Evolutionary conservation across 2,329 filamentous ascomycete species (phyloP).

Genomic region (Fusarium sp.): DNA sequence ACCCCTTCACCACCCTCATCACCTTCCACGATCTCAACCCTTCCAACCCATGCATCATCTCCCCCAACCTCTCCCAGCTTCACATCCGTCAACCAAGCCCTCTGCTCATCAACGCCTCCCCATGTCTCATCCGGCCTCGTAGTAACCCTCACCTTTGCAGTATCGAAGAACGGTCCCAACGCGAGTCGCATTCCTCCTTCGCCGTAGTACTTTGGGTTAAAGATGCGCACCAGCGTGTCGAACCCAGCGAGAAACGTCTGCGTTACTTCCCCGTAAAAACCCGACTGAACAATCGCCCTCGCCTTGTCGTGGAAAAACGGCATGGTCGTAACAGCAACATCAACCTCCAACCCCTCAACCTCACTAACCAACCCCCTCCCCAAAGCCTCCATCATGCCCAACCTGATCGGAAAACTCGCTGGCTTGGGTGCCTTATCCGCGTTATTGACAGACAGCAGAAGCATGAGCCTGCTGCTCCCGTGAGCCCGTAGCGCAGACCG

Average conservation of each 20-base stretch:
- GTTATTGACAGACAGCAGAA: constrained; percentile 73
- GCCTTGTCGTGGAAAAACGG: constrained; percentile 83
- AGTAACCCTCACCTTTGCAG: constrained; percentile 72
- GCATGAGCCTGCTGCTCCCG: constrained; percentile 56
- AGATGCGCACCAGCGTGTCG: constrained; percentile 80
- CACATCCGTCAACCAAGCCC: constrained; percentile 62
- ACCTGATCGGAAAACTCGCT: constrained; percentile 73
- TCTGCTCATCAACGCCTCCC: constrained; percentile 59
- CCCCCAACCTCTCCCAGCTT: constrained; percentile 66
- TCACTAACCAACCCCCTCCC: constrained; percentile 63
- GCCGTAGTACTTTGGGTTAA: constrained; percentile 78
- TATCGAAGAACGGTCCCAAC: constrained; percentile 72
- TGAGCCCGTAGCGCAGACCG: constrained; percentile 55
- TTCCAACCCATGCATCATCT: constrained; percentile 66
- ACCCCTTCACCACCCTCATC: constrained; percentile 57
- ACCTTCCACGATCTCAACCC: constrained; percentile 70
- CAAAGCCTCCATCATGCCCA: constrained; percentile 79
- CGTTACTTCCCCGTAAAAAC: constrained; percentile 56
- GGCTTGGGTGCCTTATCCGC: constrained; percentile 76
- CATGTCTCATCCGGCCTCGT: constrained; percentile 71
- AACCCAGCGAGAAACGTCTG: constrained; percentile 81
- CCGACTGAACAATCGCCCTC: constrained; percentile 62
- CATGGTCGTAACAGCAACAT: constrained; percentile 77
- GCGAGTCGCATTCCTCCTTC: constrained; percentile 59
- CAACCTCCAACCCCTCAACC: constrained; percentile 56